Conservation (phyloP, 1,284 basidiomycete genomes). For the Trametes pubescens region DNA sequence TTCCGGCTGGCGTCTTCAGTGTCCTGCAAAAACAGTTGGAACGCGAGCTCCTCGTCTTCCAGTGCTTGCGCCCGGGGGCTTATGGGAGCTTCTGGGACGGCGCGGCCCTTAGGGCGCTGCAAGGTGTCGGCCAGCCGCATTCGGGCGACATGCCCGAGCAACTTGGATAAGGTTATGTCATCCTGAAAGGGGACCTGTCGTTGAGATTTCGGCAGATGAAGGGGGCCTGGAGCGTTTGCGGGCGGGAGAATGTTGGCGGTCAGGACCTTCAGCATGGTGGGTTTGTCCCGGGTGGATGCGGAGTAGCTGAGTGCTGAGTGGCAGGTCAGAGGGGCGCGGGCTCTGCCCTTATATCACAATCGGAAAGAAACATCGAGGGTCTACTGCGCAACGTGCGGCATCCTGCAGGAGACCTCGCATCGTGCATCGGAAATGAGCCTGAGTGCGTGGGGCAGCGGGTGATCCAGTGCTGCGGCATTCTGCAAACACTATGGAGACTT, state of each 20-base stretch:
- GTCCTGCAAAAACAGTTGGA: slow-evolving; percentile 32
- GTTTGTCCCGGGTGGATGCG: no score
- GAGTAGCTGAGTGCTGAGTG: background rate
- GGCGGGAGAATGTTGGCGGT: background rate
- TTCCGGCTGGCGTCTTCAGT: slow-evolving; percentile 17
- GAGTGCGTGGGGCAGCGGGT: background rate
- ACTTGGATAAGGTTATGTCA: background rate
- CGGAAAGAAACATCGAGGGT: no score
- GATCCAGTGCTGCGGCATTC: background rate
- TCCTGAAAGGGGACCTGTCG: background rate
- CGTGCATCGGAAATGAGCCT: background rate
- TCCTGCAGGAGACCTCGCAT: slow-evolving; percentile 6
- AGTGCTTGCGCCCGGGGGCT: background rate
- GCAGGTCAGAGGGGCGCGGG: background rate
- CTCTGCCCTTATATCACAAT: background rate
- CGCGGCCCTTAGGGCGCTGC: background rate
- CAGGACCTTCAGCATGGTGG: background rate
- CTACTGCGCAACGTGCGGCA: background rate
- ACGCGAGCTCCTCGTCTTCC: slow-evolving; percentile 35
- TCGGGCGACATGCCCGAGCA: background rate
- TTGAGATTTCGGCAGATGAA: background rate
- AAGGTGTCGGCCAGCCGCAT: background rate
- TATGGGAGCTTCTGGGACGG: background rate
- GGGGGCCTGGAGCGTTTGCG: background rate
- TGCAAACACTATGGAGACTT: no score